These are phyloP conservation scores for Pseudogymnoascus sp. DNA, from an alignment of 2,329 filamentous ascomycete species.

Conservation along the genomic window DNA sequence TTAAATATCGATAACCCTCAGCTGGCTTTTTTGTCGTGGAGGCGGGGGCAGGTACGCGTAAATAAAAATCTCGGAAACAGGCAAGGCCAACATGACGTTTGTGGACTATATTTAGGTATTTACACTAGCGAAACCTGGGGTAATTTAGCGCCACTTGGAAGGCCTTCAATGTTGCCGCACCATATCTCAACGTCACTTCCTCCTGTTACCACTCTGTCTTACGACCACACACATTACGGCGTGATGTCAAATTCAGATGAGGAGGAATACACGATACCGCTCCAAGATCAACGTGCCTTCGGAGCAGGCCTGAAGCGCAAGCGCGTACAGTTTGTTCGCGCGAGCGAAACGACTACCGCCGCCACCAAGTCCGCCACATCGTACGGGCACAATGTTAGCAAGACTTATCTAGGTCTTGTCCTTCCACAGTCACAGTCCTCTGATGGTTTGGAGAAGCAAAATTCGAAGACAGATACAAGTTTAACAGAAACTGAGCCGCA, in stretches of 20 bases:
- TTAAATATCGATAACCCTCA: neutral
- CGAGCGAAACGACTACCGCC: constrained; percentile 18
- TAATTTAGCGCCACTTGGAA: neutral
- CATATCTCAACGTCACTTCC: constrained; percentile 4
- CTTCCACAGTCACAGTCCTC: constrained; percentile 27
- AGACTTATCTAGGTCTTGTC: constrained; percentile 60
- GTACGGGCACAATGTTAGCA: constrained; percentile 27
- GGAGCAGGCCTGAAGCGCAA: constrained; percentile 55
- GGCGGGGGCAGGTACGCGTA: neutral
- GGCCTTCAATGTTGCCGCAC: neutral
- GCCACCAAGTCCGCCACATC: constrained; percentile 17
- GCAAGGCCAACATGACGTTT: constrained; percentile 6
- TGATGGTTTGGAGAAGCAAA: neutral
- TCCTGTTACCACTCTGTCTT: neutral
- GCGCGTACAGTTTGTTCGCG: constrained; percentile 47
- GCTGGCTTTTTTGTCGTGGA: neutral
- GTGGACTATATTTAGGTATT: constrained; percentile 4
- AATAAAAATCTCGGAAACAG: constrained; percentile 16
- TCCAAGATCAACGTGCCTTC: constrained; percentile 50
- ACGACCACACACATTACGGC: neutral
- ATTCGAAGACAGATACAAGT: neutral
- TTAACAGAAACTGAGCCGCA: constrained; percentile 8
- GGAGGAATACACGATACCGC: constrained; percentile 44
- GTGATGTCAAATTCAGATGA: constrained; percentile 32
- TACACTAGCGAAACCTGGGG: constrained; percentile 3